Percentiles rank a stretch among this genome's conserved stretches.
Evolutionary conservation across 2,329 filamentous ascomycete genomes (phyloP).

Genomic region (Fusarium xylarioides): DNA sequence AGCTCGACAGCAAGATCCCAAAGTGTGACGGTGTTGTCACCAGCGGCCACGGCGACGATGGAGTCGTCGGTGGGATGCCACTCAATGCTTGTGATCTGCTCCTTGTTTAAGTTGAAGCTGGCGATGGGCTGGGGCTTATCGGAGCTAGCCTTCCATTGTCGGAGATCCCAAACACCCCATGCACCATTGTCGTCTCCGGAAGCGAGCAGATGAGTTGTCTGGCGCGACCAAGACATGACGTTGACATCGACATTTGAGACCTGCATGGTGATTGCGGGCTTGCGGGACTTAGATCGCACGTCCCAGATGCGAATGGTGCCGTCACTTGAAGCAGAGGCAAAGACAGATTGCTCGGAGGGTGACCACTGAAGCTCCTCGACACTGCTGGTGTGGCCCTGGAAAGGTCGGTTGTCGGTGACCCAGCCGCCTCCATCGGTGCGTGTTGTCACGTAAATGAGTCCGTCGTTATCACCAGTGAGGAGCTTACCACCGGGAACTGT

Average conservation of each 20-base stretch:
- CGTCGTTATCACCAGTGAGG: conserved; percentile 89
- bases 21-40: conserved; percentile 91
- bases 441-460: conserved; percentile 88
- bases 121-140: conserved; percentile 83
- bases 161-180: conserved; percentile 96
- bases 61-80: conserved; percentile 98
- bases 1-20: conserved; percentile 98
- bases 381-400: conserved; percentile 83
- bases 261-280: conserved; percentile 86
- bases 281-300: conserved; percentile 86
- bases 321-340: conserved; percentile 92
- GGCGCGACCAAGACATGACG: conserved; percentile 92
- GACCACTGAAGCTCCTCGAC: conserved; percentile 98
- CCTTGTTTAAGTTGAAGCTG: conserved; percentile 92
- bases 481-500: conserved; percentile 80
- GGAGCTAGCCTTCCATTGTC: conserved; percentile 81
- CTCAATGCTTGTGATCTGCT: conserved; percentile 94
- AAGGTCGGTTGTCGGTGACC: conserved; percentile 84
- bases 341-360: conserved; percentile 90
- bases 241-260: conserved; percentile 90
- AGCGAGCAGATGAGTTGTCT: conserved; percentile 88
- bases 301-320: conserved; percentile 98
- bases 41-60: conserved; percentile 90
- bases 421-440: conserved; percentile 88
- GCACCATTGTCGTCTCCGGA: conserved; percentile 92